phyloP scores from a whole-genome alignment of 768 basidiomycete species.

The Pisolithus albus region DNA sequence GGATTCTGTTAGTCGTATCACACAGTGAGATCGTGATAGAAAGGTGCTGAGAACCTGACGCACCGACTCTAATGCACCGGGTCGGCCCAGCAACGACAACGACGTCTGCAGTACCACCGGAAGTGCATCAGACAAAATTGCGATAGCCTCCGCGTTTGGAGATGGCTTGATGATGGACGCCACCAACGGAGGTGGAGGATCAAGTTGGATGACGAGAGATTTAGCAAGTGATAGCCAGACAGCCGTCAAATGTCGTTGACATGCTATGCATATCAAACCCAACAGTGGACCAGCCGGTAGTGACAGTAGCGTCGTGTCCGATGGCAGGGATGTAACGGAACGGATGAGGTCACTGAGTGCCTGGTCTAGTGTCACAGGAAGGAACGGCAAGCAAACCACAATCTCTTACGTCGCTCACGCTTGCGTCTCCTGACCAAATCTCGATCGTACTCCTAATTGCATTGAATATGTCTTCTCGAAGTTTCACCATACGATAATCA shows the following conservation, averaged over 20 bases:
- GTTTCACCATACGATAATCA: slow-evolving; percentile 52
- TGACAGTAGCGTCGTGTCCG: slow-evolving; percentile 71
- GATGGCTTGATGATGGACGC: slow-evolving; percentile 40
- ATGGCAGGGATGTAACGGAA: slow-evolving; percentile 75
- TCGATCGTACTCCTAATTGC: slow-evolving; percentile 57
- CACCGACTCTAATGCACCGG: slow-evolving; percentile 67
- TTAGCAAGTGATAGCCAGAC: slow-evolving; percentile 81
- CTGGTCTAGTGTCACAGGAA: slow-evolving; percentile 29
- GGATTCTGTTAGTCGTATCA: slow-evolving; percentile 55
- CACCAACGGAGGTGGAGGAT: slow-evolving; percentile 51
- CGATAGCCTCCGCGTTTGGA: slow-evolving; percentile 49
- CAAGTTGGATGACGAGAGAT: slow-evolving; percentile 75
- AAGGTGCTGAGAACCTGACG: slow-evolving; percentile 18
- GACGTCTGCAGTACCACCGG: slow-evolving; percentile 55
- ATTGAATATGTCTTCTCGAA: slow-evolving; percentile 62
- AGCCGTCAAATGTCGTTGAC: slow-evolving; percentile 64
- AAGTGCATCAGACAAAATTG: slow-evolving; percentile 48
- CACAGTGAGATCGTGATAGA: not conserved
- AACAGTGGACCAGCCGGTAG: slow-evolving; percentile 76
- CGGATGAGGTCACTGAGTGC: slow-evolving; percentile 79
- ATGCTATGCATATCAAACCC: slow-evolving; percentile 68
- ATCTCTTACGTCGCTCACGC: slow-evolving; percentile 63
- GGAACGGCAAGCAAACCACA: slow-evolving; percentile 2
- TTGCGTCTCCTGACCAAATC: slow-evolving; percentile 75
- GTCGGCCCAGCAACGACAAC: slow-evolving; percentile 44